Conservation (phyloP, 768 basidiomycete genomes). For the Suillus clintonianus region DNA sequence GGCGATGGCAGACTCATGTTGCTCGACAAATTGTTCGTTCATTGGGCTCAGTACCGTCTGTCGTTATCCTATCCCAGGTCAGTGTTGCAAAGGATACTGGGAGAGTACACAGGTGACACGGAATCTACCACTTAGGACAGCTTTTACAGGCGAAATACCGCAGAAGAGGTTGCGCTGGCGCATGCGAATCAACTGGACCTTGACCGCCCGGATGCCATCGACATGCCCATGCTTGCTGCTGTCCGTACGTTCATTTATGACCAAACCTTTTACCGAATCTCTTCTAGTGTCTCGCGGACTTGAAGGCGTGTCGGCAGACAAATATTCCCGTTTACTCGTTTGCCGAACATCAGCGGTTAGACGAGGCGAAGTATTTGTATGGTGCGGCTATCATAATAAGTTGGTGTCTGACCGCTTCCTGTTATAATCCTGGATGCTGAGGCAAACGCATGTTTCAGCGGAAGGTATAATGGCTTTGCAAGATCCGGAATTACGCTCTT, state of each 20-base stretch:
- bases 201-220: constrained; percentile 92
- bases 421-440: not conserved
- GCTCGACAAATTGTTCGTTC: constrained; percentile 79
- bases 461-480: constrained; percentile 93
- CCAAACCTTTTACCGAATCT: not conserved
- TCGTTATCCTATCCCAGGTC: constrained; percentile 90
- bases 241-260: constrained; percentile 43
- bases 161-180: constrained; percentile 82
- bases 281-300: constrained; percentile 74
- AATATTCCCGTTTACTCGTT: constrained; percentile 97
- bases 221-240: constrained; percentile 82
- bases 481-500: constrained; percentile 70
- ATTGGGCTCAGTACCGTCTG: constrained; percentile 81
- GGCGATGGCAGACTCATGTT: constrained; percentile 68
- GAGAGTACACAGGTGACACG: not conserved
- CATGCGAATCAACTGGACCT: constrained; percentile 81
- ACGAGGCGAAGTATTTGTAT: constrained; percentile 86
- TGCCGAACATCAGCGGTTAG: constrained; percentile 78
- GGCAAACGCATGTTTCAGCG: constrained; percentile 38
- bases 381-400: constrained; percentile 92
- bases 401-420: constrained; percentile 25
- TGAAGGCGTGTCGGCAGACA: constrained; percentile 80
- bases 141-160: constrained; percentile 84
- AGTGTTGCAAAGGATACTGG: constrained; percentile 4
- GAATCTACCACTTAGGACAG: constrained; percentile 61